A percentile compares a stretch with the other conserved stretches of the same genome.
phyloP scores from a whole-genome alignment of 805 yeast genomes.

The Teunomyces stri region DNA sequence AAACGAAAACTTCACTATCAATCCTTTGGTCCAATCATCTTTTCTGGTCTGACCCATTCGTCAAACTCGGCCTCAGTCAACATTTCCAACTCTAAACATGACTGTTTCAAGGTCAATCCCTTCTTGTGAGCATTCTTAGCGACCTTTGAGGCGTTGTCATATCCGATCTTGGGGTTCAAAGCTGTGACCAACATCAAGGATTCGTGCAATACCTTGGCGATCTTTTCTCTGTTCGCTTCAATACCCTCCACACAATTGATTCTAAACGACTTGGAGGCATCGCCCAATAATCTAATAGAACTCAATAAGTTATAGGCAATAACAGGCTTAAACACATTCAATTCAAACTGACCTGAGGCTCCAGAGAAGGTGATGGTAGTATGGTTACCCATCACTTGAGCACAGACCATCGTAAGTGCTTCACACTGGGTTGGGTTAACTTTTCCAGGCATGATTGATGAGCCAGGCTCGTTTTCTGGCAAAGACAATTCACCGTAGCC shows the following conservation, averaged over 20 bases:
- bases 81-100: constrained; percentile 35
- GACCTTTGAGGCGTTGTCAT: constrained; percentile 39
- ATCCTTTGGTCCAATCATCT: constrained; percentile 38
- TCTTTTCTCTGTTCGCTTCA: constrained; percentile 35
- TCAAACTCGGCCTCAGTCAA: constrained; percentile 34
- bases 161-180: constrained; percentile 40
- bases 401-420: constrained; percentile 41
- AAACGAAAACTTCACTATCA: constrained; percentile 5
- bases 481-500: constrained; percentile 40
- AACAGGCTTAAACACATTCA: constrained; percentile 41
- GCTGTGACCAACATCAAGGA: constrained; percentile 42
- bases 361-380: constrained; percentile 38
- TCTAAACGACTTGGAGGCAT: constrained; percentile 34
- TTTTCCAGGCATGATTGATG: constrained; percentile 43
- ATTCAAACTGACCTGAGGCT: constrained; percentile 40
- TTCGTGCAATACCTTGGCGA: constrained; percentile 35
- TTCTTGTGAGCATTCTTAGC: constrained; percentile 42
- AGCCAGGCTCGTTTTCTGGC: constrained; percentile 42
- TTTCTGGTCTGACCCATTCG: constrained; percentile 41
- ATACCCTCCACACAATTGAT: constrained; percentile 39
- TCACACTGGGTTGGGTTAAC: constrained; percentile 42
- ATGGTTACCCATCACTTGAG: constrained; percentile 40
- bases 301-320: constrained; percentile 36
- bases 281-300: constrained; percentile 35
- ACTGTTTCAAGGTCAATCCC: constrained; percentile 37